phyloP scores from a whole-genome alignment of 129 eudicot species.

The Kitagawia praeruptora region DNA sequence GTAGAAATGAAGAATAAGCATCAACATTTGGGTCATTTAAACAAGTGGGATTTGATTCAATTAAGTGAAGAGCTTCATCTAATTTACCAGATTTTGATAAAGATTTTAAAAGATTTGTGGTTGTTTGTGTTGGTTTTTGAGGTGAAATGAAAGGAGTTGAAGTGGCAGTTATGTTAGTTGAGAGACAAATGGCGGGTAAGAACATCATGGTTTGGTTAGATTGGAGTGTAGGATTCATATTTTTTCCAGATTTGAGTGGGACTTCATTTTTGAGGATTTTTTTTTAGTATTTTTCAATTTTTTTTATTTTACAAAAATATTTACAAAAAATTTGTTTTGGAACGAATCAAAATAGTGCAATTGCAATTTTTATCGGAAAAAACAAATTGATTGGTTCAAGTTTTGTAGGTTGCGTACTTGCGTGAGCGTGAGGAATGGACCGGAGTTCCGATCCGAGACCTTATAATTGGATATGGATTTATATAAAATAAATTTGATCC shows the following conservation, averaged over 20 bases:
- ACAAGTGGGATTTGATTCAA: constrained; percentile 18
- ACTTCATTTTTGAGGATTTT: not conserved
- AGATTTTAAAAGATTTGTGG: constrained; percentile 22
- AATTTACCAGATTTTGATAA: constrained; percentile 31
- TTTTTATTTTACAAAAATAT: not conserved
- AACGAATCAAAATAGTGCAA: not conserved
- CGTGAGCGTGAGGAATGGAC: too few relatives aligned
- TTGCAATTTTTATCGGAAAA: not conserved
- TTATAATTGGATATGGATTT: too few relatives aligned
- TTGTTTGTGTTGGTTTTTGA: constrained; percentile 10
- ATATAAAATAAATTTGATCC: too few relatives aligned
- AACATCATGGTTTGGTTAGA: not conserved
- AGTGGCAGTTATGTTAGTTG: constrained; percentile 31
- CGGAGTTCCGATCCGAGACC: too few relatives aligned
- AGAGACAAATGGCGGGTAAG: constrained; percentile 20
- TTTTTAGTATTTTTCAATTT: too few relatives aligned
- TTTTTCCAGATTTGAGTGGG: not conserved
- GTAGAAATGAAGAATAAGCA: constrained; percentile 28
- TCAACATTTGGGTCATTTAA: constrained; percentile 12
- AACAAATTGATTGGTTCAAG: too few relatives aligned
- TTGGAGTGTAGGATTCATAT: not conserved
- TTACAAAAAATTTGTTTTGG: not conserved
- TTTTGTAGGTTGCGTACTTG: too few relatives aligned
- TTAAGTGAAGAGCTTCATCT: constrained; percentile 31
- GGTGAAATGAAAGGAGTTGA: constrained; percentile 6